Evolutionary conservation across 2,329 filamentous ascomycete genomes (phyloP), one percentile per base, ranked within the genome.

Genomic region (Diaporthe humulicola): DNA sequence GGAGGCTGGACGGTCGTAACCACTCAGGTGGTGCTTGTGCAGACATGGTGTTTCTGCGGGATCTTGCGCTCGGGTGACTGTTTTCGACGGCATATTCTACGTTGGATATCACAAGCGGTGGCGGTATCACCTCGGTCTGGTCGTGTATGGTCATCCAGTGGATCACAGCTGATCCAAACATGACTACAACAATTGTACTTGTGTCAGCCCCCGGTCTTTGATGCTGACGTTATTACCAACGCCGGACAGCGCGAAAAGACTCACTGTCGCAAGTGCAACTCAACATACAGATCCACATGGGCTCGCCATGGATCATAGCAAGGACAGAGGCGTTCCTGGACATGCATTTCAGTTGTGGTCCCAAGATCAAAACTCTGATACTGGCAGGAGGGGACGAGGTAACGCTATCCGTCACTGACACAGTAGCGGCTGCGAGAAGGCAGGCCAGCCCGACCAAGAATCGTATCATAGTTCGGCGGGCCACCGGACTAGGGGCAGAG

Each of bases 251-350:
- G 10, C 17, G 19, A 2, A 4, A 36, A 14, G 28, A 67, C 61
- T 25, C 50, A 67, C 61, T 67, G 42, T 67, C 61, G 50, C 42
- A 52, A n/a, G 30, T 67, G 30, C 61, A 52, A 8, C 28, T 17
- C 61, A 67, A n/a, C 19, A 67, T 50, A 38, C 61, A 67, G 61
- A 67, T 38, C 61, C 61, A 67, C 61, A 67, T 67, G 28, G 61
- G 61, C 30, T 67, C 42, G 7, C 42, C 45, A 9, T 67, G 42
- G 7, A 67, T 67, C 28, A n/a, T n/a, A 25, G 42, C 22, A 6
- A 67, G 61, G 30, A 67, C 45, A 22, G 42, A 67, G 12, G 28
- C 30, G 28, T 67, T 67, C 45, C 61, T 67, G 25, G 30, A 6
- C 6, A 12, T 3, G 1, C 6, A n/a, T 22, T 25, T 67, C 30